Evolutionary conservation across 2,329 filamentous ascomycete genomes (phyloP).

Genomic region (Botrytis deweyae): DNA sequence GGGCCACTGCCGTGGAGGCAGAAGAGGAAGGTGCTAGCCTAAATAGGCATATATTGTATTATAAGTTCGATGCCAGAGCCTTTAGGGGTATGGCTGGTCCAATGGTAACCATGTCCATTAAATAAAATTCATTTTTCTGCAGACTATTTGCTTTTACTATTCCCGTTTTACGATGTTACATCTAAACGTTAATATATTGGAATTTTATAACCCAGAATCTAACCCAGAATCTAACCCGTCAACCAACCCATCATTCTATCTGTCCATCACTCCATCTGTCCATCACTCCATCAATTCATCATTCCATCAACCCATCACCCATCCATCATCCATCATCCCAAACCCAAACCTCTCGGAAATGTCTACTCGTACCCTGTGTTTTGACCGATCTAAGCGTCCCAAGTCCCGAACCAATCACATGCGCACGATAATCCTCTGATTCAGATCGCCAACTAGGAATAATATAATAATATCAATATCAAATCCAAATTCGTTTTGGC

Average conservation of each 20-base stretch:
- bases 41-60: no score
- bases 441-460: background rate
- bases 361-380: background rate
- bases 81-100: no score
- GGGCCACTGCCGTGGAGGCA: constrained; percentile 2
- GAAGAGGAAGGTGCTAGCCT: no score
- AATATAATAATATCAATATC: constrained; percentile 5
- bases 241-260: no score
- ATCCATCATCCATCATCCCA: background rate
- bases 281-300: no score
- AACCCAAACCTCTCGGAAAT: background rate
- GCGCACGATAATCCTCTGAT: background rate
- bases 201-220: no score
- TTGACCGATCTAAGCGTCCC: background rate
- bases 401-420: constrained; percentile 2
- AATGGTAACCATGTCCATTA: no score
- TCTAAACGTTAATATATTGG: background rate
- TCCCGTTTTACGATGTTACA: background rate
- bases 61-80: no score
- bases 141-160: background rate
- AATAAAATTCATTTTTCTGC: no score
- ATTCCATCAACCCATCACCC: background rate
- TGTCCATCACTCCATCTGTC: no score
- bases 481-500: background rate
- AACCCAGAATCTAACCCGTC: background rate